Conservation (phyloP, 2,329 filamentous ascomycete species). For the Thelonectria blattea region DNA sequence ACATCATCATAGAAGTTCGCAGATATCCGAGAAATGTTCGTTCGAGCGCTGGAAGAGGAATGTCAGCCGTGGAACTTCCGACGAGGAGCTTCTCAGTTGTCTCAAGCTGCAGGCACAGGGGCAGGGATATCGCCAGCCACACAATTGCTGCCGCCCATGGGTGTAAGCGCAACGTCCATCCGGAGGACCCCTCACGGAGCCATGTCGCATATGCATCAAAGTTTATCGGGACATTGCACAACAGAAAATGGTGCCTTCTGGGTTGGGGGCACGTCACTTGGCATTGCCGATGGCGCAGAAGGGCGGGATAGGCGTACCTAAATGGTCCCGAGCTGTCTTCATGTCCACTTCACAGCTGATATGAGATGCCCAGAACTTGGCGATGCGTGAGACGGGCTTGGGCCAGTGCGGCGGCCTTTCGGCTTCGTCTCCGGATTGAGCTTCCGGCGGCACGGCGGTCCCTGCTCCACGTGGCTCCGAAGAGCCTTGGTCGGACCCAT, state of each 20-base stretch:
- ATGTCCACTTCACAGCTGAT: constrained; percentile 38
- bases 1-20: constrained; percentile 71
- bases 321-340: constrained; percentile 33
- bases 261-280: neutral
- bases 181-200: neutral
- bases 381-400: constrained; percentile 13
- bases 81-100: neutral
- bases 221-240: neutral
- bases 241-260: neutral
- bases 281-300: neutral
- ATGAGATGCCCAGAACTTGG: constrained; percentile 28
- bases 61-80: neutral
- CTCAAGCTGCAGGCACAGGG: neutral
- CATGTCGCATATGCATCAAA: neutral
- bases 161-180: neutral
- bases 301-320: constrained; percentile 28
- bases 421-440: constrained; percentile 12
- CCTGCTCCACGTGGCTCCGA: constrained; percentile 29
- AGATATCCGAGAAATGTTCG: constrained; percentile 77
- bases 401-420: constrained; percentile 17
- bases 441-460: constrained; percentile 33
- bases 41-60: constrained; percentile 64
- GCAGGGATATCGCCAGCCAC: neutral
- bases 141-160: neutral
- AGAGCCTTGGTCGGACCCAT: neutral